These are phyloP conservation scores for Lolium multiflorum DNA, from an alignment of 176 grass and related monocot genomes.

Conservation along the genomic window DNA sequence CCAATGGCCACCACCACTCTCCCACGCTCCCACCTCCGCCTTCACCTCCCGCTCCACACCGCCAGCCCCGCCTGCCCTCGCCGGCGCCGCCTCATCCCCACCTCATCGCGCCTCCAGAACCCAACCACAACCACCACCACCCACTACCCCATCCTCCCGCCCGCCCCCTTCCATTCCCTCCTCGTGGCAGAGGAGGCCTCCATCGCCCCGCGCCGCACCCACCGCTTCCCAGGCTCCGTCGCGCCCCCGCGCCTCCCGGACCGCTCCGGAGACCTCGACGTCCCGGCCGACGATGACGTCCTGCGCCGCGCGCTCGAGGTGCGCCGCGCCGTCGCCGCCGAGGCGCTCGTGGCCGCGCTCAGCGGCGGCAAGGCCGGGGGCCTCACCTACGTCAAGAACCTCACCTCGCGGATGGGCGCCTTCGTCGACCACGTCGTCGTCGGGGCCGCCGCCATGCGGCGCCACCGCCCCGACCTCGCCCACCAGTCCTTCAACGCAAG, in stretches of 20 bases:
- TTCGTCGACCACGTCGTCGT: slow-evolving; percentile 86
- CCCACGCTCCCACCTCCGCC: slow-evolving; percentile 42
- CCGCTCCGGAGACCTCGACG: background rate
- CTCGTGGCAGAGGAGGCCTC: slow-evolving; percentile 69
- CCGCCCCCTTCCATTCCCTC: slow-evolving; percentile 52
- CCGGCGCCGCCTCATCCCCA: background rate
- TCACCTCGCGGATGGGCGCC: slow-evolving; percentile 50
- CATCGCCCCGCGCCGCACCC: slow-evolving; percentile 59
- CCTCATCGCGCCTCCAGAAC: slow-evolving; percentile 65
- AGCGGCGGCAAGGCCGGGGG: slow-evolving; percentile 68
- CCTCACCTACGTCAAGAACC: slow-evolving; percentile 72
- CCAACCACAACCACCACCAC: slow-evolving; percentile 21
- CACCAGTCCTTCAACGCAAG: slow-evolving; percentile 90
- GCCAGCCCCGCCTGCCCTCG: background rate
- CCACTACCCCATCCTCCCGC: slow-evolving; percentile 41
- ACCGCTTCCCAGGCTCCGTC: slow-evolving; percentile 81
- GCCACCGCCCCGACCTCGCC: slow-evolving; percentile 63
- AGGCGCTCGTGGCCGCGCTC: slow-evolving; percentile 63
- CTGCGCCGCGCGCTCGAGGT: slow-evolving; percentile 76
- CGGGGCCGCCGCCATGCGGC: slow-evolving; percentile 65
- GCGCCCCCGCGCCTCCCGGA: slow-evolving; percentile 37
- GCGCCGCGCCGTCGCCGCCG: slow-evolving; percentile 66
- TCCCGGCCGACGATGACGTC: slow-evolving; percentile 46
- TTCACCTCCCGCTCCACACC: slow-evolving; percentile 32
- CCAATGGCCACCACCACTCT: slow-evolving; percentile 50